Evolutionary conservation across 2,329 filamentous ascomycete genomes (phyloP).

Genomic region (Fonsecaea multimorphosa): DNA sequence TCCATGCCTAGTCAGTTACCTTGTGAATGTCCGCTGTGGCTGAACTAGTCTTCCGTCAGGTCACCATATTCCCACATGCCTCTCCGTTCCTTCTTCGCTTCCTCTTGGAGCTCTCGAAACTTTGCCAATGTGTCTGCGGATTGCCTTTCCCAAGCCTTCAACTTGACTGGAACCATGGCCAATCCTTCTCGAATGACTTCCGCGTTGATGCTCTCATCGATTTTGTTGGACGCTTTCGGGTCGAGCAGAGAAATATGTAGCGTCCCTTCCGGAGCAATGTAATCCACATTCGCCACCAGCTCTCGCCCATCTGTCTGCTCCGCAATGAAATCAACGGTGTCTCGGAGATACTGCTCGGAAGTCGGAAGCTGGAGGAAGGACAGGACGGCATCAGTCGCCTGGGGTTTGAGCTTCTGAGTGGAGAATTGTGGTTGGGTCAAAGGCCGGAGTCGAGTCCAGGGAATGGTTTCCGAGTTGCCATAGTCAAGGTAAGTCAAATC

Average conservation of each 20-base stretch:
- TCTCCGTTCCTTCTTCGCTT: constrained; percentile 78
- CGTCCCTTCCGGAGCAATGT: constrained; percentile 77
- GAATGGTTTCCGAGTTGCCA: constrained; percentile 87
- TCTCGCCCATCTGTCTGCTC: constrained; percentile 76
- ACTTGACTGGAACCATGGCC: constrained; percentile 88
- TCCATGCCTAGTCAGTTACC: background rate
- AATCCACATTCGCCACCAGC: constrained; percentile 90
- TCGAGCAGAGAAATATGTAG: constrained; percentile 90
- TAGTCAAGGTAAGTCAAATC: constrained; percentile 97
- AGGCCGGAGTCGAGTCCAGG: constrained; percentile 84
- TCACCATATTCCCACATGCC: constrained; percentile 99
- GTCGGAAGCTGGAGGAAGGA: constrained; percentile 89
- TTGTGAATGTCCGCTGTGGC: background rate
- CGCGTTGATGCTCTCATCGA: constrained; percentile 84
- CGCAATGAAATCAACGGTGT: constrained; percentile 76
- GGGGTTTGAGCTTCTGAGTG: constrained; percentile 78
- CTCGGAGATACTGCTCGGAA: constrained; percentile 79
- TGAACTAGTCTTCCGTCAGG: constrained; percentile 78
- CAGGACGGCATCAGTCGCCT: constrained; percentile 84
- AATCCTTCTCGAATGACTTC: constrained; percentile 83
- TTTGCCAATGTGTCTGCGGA: constrained; percentile 74
- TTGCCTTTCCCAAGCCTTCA: constrained; percentile 87
- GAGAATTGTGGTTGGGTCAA: constrained; percentile 80
- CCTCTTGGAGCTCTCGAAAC: constrained; percentile 73
- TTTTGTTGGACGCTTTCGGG: constrained; percentile 65